These are phyloP conservation scores for Macrolepiota dolichaula DNA, from an alignment of 768 basidiomycete species.

Conservation along the genomic window DNA sequence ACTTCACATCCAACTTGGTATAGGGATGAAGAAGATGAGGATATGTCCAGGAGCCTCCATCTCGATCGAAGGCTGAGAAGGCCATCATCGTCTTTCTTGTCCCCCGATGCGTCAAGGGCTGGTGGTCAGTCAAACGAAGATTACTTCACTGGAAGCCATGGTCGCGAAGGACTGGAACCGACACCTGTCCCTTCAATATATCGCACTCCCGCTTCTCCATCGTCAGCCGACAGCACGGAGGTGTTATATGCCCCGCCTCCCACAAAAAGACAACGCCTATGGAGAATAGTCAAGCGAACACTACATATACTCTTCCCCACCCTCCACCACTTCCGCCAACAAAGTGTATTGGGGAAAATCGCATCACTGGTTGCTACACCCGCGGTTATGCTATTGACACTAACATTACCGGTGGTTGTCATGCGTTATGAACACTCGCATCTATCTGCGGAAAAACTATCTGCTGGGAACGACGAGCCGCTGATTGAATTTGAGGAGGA, in stretches of 20 bases:
- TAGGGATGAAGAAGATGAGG: constrained; percentile 25
- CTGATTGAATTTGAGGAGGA: constrained; percentile 77
- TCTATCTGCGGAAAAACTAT: constrained; percentile 36
- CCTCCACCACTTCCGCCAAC: constrained; percentile 66
- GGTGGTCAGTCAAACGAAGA: constrained; percentile 10
- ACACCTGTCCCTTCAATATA: constrained; percentile 52
- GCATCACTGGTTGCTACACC: constrained; percentile 82
- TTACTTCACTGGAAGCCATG: constrained; percentile 12
- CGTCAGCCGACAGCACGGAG: constrained; percentile 35
- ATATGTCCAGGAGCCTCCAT: constrained; percentile 19
- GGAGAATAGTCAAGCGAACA: constrained; percentile 33
- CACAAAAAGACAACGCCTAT: constrained; percentile 37
- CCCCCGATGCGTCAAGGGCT: background rate
- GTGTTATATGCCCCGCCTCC: constrained; percentile 35
- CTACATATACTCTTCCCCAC: constrained; percentile 82
- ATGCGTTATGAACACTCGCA: constrained; percentile 42
- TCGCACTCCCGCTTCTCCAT: constrained; percentile 52
- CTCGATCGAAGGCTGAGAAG: constrained; percentile 7
- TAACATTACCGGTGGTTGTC: constrained; percentile 90
- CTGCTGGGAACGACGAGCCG: constrained; percentile 33
- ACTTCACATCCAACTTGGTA: constrained; percentile 21
- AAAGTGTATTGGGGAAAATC: constrained; percentile 67
- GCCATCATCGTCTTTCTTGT: background rate
- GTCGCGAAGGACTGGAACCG: background rate
- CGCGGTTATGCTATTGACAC: constrained; percentile 78